Evolutionary conservation across 768 basidiomycete genomes (phyloP), one percentile per base, ranked within the genome.

Genomic region (Auriculariales sp.): DNA sequence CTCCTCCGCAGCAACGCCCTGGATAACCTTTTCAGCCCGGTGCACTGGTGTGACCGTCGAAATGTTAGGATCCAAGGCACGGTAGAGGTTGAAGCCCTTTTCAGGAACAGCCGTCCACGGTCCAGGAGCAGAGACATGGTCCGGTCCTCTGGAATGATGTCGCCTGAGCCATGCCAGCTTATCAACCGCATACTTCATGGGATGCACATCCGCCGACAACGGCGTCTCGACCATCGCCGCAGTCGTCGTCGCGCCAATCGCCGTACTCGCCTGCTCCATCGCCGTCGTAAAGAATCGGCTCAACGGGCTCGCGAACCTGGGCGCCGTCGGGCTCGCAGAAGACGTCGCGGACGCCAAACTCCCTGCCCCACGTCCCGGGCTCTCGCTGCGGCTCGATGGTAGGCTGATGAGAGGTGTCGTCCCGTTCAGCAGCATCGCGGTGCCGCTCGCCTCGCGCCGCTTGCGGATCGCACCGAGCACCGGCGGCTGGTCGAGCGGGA

Each of bases 1-100:
- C 61, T 99, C 94, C 59, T 95, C 93, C 1, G 92, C 92, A 1
- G 90, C 86, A 10, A 93, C 77, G 3, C 92, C 91, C 60, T 97
- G 87, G 46, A 98, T 82, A 53, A 97, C 89, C 64, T 88, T 87
- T 59, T 83, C 80, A 0, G 87, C 91, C 56, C 81, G 83, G 62
- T 90, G 83, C 3, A 98, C 78, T 0, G 90, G 89, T 28, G 92
- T 78, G 48, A 77, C 68, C 1, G 83, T 71, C 4, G 90, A 94
- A 4, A 94, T 74, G 49, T 83, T 79, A 0, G 84, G 72, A 5
- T 78, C 74, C n/a, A 81, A 62, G 59, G 83, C 84, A 58, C 81
- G 79, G 53, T 86, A 78, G 14, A 94, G 73, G 3, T 81, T 68
- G 29, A 92, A 64, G 4, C 80, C 86, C 55, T 85, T 85, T 51